These are phyloP conservation scores for Vicia faba DNA, from an alignment of 306 rosid genomes.

Conservation along the genomic window DNA sequence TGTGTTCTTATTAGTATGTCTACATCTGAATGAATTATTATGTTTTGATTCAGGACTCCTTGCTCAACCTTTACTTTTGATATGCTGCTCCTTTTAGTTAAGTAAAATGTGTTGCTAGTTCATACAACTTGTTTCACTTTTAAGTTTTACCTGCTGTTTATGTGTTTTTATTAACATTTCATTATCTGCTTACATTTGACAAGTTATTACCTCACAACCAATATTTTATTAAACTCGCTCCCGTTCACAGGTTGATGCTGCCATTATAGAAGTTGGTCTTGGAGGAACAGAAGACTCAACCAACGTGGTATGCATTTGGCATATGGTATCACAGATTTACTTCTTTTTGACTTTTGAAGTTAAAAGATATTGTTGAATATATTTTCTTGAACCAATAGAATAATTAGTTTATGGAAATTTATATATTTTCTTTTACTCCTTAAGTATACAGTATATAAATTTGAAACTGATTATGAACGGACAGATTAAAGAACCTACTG, in stretches of 20 bases:
- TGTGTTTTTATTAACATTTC: conserved; percentile 17
- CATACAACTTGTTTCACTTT: conserved; percentile 18
- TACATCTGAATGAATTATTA: conserved; percentile 27
- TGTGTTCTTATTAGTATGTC: conserved; percentile 7
- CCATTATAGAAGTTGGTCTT: conserved; percentile 77
- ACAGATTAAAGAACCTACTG: conserved; percentile 68
- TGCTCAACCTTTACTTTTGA: conserved; percentile 6
- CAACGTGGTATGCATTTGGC: conserved; percentile 64
- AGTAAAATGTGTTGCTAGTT: conserved; percentile 8
- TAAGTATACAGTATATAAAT: conserved; percentile 6
- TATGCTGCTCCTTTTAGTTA: conserved; percentile 23
- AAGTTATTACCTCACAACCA: conserved; percentile 1
- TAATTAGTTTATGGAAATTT: conserved; percentile 11
- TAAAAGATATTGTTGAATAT: neutral
- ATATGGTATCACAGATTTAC: conserved; percentile 21
- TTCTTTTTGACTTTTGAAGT: conserved; percentile 14
- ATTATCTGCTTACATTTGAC: conserved; percentile 15
- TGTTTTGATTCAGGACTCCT: conserved; percentile 21
- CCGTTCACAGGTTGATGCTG: conserved; percentile 65
- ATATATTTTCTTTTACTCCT: conserved; percentile 11
- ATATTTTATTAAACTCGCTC: conserved; percentile 22
- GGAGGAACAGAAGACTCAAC: conserved; percentile 72
- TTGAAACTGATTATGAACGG: conserved; percentile 37
- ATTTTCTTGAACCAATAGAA: conserved; percentile 16
- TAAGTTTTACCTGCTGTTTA: conserved; percentile 14